These are phyloP conservation scores for Termitomyces sp. DNA, from an alignment of 768 basidiomycete species.

Conservation along the genomic window DNA sequence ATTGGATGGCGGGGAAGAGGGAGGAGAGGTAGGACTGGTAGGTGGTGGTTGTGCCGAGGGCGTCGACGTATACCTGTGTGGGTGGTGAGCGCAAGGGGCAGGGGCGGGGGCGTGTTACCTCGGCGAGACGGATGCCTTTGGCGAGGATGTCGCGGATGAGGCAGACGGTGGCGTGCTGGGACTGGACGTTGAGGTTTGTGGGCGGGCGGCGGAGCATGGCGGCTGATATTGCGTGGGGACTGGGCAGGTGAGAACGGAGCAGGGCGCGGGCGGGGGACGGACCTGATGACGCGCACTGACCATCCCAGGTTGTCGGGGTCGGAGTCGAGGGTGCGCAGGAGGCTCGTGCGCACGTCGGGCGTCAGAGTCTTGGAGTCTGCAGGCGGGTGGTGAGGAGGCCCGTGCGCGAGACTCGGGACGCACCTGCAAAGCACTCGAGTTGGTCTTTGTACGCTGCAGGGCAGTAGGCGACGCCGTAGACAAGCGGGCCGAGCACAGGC, in stretches of 20 bases:
- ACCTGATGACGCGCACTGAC: conserved; percentile 80
- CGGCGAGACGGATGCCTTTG: conserved; percentile 73
- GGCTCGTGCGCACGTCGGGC: conserved; percentile 54
- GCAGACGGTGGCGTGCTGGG: conserved; percentile 83
- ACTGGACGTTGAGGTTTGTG: conserved; percentile 81
- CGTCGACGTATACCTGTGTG: conserved; percentile 88
- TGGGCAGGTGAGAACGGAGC: conserved; percentile 20
- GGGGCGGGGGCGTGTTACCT: too few relatives aligned
- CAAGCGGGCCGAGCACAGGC: conserved; percentile 91
- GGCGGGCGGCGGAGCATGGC: conserved; percentile 88
- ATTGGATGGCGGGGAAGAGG: conserved; percentile 76
- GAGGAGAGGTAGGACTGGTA: conserved; percentile 82
- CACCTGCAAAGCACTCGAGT: conserved; percentile 86
- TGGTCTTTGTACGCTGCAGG: conserved; percentile 69
- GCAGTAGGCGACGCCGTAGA: conserved; percentile 95
- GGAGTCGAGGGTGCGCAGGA: conserved; percentile 64
- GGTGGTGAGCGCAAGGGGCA: too few relatives aligned
- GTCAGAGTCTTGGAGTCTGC: conserved; percentile 96
- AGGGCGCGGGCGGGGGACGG: background rate
- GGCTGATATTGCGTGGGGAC: conserved; percentile 86
- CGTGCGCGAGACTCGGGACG: too few relatives aligned
- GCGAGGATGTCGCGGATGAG: conserved; percentile 83
- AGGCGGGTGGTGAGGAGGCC: too few relatives aligned
- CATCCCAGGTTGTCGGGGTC: conserved; percentile 71
- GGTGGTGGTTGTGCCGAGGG: conserved; percentile 79